Base-by-base conservation (phyloP, 2,329 filamentous ascomycete genomes). In the Sclerotiophoma versabilis region DNA sequence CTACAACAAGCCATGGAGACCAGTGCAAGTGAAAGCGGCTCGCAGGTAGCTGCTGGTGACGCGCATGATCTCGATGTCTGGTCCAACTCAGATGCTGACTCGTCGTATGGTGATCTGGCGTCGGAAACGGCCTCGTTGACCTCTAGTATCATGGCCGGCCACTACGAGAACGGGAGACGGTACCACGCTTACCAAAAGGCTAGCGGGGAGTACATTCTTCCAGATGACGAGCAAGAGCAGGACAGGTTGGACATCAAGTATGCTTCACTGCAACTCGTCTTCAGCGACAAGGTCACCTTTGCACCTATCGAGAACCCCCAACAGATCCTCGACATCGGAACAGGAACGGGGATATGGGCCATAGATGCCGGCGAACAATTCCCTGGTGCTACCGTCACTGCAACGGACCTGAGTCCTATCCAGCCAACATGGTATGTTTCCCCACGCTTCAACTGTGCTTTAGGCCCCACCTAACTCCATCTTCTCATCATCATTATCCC, bases 341-440 rank as follows among this genome's bases (percentile, higher is more conserved):
- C 66, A 0, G 69, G 69, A 1, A 71, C 69, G 0, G 70, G 70
- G 15, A 61, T 67, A n/a, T 76, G 72, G 73, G 69, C 70, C 15
- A 69, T 74, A 14, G 70, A 75, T 46, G 69, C 71, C 15, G 73
- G 65, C 8, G 60, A 68, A 46, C 54, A 64, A 22, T 70, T 63
- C 39, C 63, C 66, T 8, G 52, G 59, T 20, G 60, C 59, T 8
- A 56, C 56, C 27, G 48, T 63, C 10, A 67, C 55, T 19, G 73
- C 72, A 20, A 72, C 62, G 7, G 73, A 74, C 43, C 61, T 75
- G 12, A 71, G 68, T 48, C 71, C 72, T 12, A 72, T 74, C 25
- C 71, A 72, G 52, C 71, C 71, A 23, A 64, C 66, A 45, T 71
- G 60, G 60, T 60, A 42, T 15, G 42, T 39, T 34, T 10, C 7